Conservation (phyloP, 1,139 yeast species). For the Saccharomycopsis hybrid region DNA sequence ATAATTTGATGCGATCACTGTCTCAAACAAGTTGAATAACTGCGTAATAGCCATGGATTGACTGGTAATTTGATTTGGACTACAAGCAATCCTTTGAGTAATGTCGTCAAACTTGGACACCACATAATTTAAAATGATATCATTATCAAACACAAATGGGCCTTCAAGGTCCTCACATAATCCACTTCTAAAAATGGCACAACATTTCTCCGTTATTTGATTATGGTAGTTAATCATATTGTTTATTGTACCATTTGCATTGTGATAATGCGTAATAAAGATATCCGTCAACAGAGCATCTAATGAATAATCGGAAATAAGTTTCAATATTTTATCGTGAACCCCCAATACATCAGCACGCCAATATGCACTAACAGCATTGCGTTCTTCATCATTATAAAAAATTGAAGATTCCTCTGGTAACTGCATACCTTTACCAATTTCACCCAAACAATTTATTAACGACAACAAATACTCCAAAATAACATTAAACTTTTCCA, state of each 20-base stretch:
- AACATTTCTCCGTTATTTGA: slow-evolving; percentile 48
- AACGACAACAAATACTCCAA: slow-evolving; percentile 43
- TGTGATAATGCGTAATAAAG: slow-evolving; percentile 1
- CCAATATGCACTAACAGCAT: slow-evolving; percentile 25
- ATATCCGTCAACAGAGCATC: slow-evolving; percentile 1
- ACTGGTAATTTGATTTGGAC: slow-evolving; percentile 23
- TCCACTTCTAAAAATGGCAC: slow-evolving; percentile 51
- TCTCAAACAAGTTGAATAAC: slow-evolving; percentile 38
- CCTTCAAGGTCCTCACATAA: slow-evolving; percentile 48
- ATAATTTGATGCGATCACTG: slow-evolving; percentile 35
- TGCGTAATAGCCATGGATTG: slow-evolving; percentile 31
- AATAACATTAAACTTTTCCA: background rate
- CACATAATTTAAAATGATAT: slow-evolving; percentile 41
- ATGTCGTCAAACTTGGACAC: slow-evolving; percentile 30
- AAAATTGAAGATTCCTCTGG: slow-evolving; percentile 37
- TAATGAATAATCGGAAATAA: slow-evolving; percentile 25
- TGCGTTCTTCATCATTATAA: slow-evolving; percentile 30
- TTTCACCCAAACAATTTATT: slow-evolving; percentile 53
- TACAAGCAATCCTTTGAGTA: slow-evolving; percentile 16
- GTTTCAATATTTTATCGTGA: slow-evolving; percentile 30
- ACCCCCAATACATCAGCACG: slow-evolving; percentile 34
- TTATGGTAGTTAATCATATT: slow-evolving; percentile 25
- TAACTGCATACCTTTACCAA: slow-evolving; percentile 60
- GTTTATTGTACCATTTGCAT: background rate
- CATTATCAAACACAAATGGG: slow-evolving; percentile 49